A percentile compares a stretch with the other conserved stretches of the same genome.
Evolutionary conservation across 2,329 filamentous ascomycete species (phyloP).

Genomic region (Fusarium incarnatum): DNA sequence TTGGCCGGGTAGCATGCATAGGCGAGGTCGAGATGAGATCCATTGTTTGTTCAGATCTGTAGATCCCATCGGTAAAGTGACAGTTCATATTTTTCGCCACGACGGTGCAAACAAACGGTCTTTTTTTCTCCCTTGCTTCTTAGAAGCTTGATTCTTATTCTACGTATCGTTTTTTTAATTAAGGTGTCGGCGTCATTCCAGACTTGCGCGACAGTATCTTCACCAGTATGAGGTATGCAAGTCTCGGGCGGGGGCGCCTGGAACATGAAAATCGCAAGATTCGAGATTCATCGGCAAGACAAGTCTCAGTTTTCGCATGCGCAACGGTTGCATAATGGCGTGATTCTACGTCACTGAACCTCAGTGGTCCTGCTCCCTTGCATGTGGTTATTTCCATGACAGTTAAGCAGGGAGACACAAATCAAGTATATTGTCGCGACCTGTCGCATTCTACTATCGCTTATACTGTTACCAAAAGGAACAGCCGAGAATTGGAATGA

Average conservation of each 20-base stretch:
- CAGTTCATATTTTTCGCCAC: constrained; percentile 5
- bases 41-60: neutral
- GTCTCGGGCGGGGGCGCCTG: constrained; percentile 27
- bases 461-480: no score
- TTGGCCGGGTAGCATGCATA: neutral
- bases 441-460: no score
- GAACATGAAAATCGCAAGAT: constrained; percentile 1
- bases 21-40: neutral
- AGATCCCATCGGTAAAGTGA: constrained; percentile 5
- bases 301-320: constrained; percentile 6
- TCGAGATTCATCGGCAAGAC: neutral
- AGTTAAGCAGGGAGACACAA: constrained; percentile 24
- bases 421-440: neutral
- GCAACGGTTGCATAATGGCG: constrained; percentile 5
- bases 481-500: constrained; percentile 9
- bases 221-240: constrained; percentile 7
- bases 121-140: neutral
- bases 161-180: neutral
- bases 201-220: neutral
- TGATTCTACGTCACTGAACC: neutral
- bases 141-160: neutral
- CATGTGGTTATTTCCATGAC: constrained; percentile 4
- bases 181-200: constrained; percentile 27
- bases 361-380: constrained; percentile 9
- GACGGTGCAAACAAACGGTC: neutral